Conservation (phyloP, 2,329 filamentous ascomycete genomes). For the Fusarium citri region DNA sequence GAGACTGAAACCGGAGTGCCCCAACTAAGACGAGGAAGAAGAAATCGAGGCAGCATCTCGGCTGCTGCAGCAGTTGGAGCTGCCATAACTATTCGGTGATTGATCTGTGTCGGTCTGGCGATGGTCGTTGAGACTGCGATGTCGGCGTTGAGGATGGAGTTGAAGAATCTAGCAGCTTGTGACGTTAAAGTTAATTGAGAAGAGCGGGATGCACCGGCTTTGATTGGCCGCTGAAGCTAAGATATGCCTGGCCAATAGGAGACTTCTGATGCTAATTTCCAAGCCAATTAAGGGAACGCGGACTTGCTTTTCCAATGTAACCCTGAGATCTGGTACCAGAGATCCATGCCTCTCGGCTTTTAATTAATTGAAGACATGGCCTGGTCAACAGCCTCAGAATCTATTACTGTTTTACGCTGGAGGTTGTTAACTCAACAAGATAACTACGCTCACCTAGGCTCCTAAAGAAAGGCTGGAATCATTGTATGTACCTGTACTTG, state of each 20-base stretch:
- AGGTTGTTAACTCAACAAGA: neutral
- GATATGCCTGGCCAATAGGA: slow-evolving; percentile 28
- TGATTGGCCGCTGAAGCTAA: slow-evolving; percentile 39
- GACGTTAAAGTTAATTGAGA: slow-evolving; percentile 36
- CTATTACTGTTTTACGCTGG: neutral
- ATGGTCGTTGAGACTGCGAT: slow-evolving; percentile 8
- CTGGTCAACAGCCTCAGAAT: neutral
- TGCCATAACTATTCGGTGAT: slow-evolving; percentile 41
- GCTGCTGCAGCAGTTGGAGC: slow-evolving; percentile 45
- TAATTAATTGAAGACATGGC: neutral
- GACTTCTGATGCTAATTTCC: neutral
- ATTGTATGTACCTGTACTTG: neutral
- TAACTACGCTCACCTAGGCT: neutral
- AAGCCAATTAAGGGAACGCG: slow-evolving; percentile 28
- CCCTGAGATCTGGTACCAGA: slow-evolving; percentile 16
- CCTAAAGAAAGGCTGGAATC: neutral
- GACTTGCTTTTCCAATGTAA: slow-evolving; percentile 6
- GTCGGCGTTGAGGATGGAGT: slow-evolving; percentile 24
- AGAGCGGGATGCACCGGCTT: slow-evolving; percentile 42
- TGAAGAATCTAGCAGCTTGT: slow-evolving; percentile 34
- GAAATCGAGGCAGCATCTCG: slow-evolving; percentile 63
- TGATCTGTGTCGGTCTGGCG: slow-evolving; percentile 3
- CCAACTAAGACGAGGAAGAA: slow-evolving; percentile 69
- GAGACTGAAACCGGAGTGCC: slow-evolving; percentile 46
- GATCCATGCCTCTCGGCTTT: neutral